A percentile compares a stretch with the other conserved stretches of the same genome.
Evolutionary conservation across 2,329 filamentous ascomycete species (phyloP).

Genomic region (Talaromyces sp.): DNA sequence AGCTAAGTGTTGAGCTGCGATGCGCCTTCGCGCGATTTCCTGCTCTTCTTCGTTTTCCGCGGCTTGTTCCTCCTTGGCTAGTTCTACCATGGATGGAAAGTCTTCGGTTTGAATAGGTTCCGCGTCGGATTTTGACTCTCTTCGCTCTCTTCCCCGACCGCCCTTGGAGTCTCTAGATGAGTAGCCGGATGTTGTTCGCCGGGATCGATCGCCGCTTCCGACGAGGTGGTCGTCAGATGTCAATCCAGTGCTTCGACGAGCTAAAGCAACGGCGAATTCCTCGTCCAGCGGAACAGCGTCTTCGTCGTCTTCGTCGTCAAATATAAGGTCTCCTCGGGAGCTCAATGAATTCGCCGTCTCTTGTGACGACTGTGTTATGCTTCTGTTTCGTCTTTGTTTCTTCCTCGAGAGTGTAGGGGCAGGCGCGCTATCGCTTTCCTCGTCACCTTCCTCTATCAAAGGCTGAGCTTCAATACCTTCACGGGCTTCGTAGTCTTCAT

Average conservation of each 20-base stretch:
- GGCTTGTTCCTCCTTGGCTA: conserved; percentile 54
- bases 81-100: conserved; percentile 47
- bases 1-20: conserved; percentile 52
- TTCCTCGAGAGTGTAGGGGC: not conserved
- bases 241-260: conserved; percentile 58
- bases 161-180: conserved; percentile 35
- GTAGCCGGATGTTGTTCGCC: conserved; percentile 38
- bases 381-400: conserved; percentile 55
- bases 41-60: conserved; percentile 52
- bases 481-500: conserved; percentile 41
- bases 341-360: conserved; percentile 81
- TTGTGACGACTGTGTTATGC: conserved; percentile 72
- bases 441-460: conserved; percentile 60
- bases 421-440: conserved; percentile 23
- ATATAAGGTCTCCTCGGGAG: conserved; percentile 84
- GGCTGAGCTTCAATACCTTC: conserved; percentile 43
- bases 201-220: conserved; percentile 52
- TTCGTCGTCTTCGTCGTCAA: conserved; percentile 87
- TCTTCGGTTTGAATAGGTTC: conserved; percentile 26
- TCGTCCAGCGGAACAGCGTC: conserved; percentile 91
- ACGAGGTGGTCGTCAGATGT: conserved; percentile 60
- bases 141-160: conserved; percentile 23
- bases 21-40: conserved; percentile 48
- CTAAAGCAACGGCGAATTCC: conserved; percentile 80
- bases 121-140: conserved; percentile 22